Evolutionary conservation across 352 stramenopile species (phyloP).

Genomic region (Globisporangium camurandrum): DNA sequence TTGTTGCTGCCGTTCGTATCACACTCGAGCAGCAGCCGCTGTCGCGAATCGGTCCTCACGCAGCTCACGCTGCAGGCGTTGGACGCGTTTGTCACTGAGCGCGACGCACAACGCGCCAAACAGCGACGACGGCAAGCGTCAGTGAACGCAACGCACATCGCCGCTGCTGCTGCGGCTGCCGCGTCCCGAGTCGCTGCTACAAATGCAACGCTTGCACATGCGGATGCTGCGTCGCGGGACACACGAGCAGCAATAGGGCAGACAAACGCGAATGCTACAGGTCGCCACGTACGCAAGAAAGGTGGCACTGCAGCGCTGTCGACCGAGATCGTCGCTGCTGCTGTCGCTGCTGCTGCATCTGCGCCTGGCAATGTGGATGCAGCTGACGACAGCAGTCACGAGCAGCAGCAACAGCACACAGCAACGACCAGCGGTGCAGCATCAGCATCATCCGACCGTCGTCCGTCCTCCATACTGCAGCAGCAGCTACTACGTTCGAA

Average conservation of each 20-base stretch:
- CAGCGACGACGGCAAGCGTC: too few relatives aligned
- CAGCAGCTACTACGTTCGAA: background rate
- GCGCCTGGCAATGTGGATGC: too few relatives aligned
- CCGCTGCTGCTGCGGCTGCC: too few relatives aligned
- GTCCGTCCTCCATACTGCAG: background rate
- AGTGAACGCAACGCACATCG: background rate
- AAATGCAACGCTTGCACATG: too few relatives aligned
- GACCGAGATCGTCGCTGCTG: constrained; percentile 7
- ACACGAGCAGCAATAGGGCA: too few relatives aligned
- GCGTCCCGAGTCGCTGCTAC: too few relatives aligned
- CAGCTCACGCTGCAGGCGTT: constrained; percentile 10
- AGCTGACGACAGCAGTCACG: background rate
- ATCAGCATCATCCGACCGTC: background rate
- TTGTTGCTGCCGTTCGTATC: constrained; percentile 14
- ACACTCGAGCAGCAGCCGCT: constrained; percentile 3
- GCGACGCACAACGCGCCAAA: constrained; percentile 1
- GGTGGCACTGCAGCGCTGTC: constrained; percentile 2
- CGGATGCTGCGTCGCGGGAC: too few relatives aligned
- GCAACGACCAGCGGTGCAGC: background rate
- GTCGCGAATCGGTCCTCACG: constrained; percentile 14
- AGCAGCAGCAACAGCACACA: constrained; percentile 2
- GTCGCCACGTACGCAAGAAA: constrained; percentile 4
- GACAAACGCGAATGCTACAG: background rate
- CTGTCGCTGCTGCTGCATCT: too few relatives aligned
- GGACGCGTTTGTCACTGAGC: background rate